These are phyloP conservation scores for Physcomitrellopsis africana DNA, from an alignment of 225 moss, liverwort and hornwort species.

Conservation along the genomic window DNA sequence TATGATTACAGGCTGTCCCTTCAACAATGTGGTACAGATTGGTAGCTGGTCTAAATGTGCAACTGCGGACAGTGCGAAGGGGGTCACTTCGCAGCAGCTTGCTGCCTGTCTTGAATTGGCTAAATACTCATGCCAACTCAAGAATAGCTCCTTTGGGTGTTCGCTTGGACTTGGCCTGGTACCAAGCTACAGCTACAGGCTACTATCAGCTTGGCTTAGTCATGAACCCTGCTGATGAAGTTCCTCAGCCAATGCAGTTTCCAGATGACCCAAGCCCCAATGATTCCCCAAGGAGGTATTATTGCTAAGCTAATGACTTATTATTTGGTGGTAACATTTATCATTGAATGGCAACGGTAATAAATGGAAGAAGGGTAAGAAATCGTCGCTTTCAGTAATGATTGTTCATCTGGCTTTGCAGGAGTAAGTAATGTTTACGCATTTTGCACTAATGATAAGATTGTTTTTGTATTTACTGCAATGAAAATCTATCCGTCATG, in stretches of 20 bases:
- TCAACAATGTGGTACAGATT: conserved; percentile 96
- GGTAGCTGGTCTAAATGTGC: conserved; percentile 92
- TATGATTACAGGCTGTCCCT: conserved; percentile 69
- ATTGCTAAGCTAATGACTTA: not conserved
- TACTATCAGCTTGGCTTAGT: conserved; percentile 94
- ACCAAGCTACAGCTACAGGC: conserved; percentile 89
- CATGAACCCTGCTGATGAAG: conserved; percentile 67
- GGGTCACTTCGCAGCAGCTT: conserved; percentile 80
- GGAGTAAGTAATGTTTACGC: not conserved
- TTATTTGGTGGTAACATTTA: not conserved
- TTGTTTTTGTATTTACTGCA: not conserved
- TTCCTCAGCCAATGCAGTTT: conserved; percentile 51
- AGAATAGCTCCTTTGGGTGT: conserved; percentile 63
- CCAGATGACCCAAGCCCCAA: conserved; percentile 47
- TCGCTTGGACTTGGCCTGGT: conserved; percentile 96
- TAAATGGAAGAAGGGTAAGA: not conserved
- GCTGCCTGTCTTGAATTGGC: conserved; percentile 82
- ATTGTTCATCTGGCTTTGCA: not conserved
- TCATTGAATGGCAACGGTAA: not conserved
- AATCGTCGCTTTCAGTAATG: not conserved
- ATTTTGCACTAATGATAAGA: not conserved
- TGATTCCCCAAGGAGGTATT: conserved; percentile 58
- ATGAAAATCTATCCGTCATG: not conserved
- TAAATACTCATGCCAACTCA: conserved; percentile 75
- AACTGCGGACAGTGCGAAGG: conserved; percentile 77